Base-by-base conservation (phyloP, 345 rosid species). In the Syzygium grande region DNA sequence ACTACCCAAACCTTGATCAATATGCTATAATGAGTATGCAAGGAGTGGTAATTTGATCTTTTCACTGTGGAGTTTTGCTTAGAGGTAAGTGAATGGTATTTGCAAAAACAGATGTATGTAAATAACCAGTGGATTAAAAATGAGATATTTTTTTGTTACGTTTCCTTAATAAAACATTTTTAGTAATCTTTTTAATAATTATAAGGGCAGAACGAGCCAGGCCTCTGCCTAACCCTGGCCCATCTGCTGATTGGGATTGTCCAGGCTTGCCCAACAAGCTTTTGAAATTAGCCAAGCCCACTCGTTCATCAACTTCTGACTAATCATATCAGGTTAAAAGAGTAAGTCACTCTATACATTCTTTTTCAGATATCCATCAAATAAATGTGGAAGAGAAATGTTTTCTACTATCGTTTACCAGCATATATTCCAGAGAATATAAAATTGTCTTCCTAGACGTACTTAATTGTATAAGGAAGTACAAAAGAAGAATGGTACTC, bases 161-260 rank as follows among this genome's bases (percentile, higher is more conserved):
- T 34, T 34, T 34, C 38, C 38, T 34, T 34, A 34, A 34, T 34
- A 34, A 34, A 34, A 49, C 4, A 54, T 54, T 4, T 58, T 9
- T 56, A 22, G 6, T 23, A 22, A 56, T 8, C 22, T 23, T 56
- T 56, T 61, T 59, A 5, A 63, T 63, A 29, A n/a, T 29, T 63
- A 29, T 63, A 29, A 63, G 38, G 41, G 21, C 21, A 7, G 0
- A 29, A 29, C 15, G 15, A 41, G 34, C 34, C 38, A 2, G 34
- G 1, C 41, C 41, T 29, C 21, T 15, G 22, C 73, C 73, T 4
- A 61, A 23, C n/a, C 34, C 30, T 27, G 1, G 34, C 68, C 73
- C 17, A n/a, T 0, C 9, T 17, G 14, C 0, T 29, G 2, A 63
- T 0, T 9, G 0, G 21, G 29, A 38, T 17, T 29, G 21, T 29